phyloP scores from a whole-genome alignment of 805 yeast genomes.

The Priceomyces fermenticarens region DNA sequence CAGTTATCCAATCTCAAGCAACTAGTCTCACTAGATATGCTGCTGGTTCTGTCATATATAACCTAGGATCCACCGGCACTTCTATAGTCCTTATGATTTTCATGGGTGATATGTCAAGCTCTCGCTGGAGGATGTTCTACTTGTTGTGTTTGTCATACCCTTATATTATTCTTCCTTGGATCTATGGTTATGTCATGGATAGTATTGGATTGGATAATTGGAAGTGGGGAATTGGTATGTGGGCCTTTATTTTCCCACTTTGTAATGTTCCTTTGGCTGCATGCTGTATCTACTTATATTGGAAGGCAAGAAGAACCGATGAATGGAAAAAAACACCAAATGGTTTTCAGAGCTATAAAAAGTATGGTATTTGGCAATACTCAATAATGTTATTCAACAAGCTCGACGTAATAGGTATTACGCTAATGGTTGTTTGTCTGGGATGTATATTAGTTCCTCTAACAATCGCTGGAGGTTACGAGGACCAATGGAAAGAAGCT shows the following conservation, averaged over 20 bases:
- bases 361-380: conserved; percentile 7
- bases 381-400: conserved; percentile 18
- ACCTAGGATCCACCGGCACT: conserved; percentile 15
- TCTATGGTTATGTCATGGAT: conserved; percentile 13
- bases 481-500: conserved; percentile 13
- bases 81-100: conserved; percentile 10
- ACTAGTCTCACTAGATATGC: conserved; percentile 24
- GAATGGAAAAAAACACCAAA: conserved; percentile 14
- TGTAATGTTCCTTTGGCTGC: conserved; percentile 14
- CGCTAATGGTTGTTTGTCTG: conserved; percentile 29
- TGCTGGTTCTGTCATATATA: conserved; percentile 23
- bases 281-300: conserved; percentile 14
- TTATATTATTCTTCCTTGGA: conserved; percentile 19
- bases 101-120: conserved; percentile 16
- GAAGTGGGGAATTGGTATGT: conserved; percentile 18
- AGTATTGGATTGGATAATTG: conserved; percentile 11
- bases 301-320: conserved; percentile 13
- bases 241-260: conserved; percentile 19
- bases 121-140: conserved; percentile 16
- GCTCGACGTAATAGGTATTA: conserved; percentile 32
- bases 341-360: conserved; percentile 5
- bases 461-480: conserved; percentile 23
- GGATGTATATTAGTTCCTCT: conserved; percentile 33
- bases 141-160: conserved; percentile 14
- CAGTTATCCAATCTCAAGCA: conserved; percentile 28